Evolutionary conservation across 257 asterid species (phyloP).

Genomic region (Solanum gracilifrons): DNA sequence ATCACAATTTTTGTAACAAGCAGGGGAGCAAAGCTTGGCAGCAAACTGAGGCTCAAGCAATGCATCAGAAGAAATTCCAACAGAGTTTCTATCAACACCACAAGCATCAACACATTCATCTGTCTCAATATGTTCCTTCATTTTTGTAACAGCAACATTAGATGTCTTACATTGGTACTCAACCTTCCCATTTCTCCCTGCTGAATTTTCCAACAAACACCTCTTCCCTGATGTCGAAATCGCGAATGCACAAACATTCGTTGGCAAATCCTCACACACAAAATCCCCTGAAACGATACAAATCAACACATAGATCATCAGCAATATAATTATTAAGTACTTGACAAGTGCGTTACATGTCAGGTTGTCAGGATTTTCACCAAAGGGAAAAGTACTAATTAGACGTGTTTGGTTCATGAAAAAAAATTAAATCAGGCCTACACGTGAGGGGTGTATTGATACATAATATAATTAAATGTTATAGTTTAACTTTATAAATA

Average conservation of each 20-base stretch:
- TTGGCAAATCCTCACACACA: slow-evolving; percentile 44
- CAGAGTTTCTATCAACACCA: slow-evolving; percentile 40
- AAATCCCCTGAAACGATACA: slow-evolving; percentile 25
- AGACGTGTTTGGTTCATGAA: not conserved
- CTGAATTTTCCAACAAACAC: slow-evolving; percentile 48
- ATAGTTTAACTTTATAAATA: not conserved
- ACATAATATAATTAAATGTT: not conserved
- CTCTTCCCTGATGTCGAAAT: slow-evolving; percentile 56
- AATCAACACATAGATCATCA: not conserved
- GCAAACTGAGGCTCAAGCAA: slow-evolving; percentile 35
- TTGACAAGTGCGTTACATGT: not conserved
- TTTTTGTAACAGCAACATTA: slow-evolving; percentile 25
- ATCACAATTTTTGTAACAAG: slow-evolving; percentile 50
- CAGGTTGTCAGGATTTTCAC: too few relatives aligned
- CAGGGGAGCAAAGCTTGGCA: slow-evolving; percentile 48
- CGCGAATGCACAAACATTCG: slow-evolving; percentile 38
- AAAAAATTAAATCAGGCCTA: not conserved
- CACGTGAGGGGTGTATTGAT: not conserved
- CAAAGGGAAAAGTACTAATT: too few relatives aligned
- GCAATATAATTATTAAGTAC: too few relatives aligned
- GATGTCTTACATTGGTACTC: slow-evolving; percentile 53
- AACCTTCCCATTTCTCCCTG: slow-evolving; percentile 8
- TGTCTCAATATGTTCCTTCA: slow-evolving; percentile 41
- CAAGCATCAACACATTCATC: slow-evolving; percentile 48
- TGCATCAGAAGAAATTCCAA: slow-evolving; percentile 76